A percentile compares a stretch with the other conserved stretches of the same genome.
Conservation (phyloP, 2,329 filamentous ascomycete species). For the Talaromyces sp. region DNA sequence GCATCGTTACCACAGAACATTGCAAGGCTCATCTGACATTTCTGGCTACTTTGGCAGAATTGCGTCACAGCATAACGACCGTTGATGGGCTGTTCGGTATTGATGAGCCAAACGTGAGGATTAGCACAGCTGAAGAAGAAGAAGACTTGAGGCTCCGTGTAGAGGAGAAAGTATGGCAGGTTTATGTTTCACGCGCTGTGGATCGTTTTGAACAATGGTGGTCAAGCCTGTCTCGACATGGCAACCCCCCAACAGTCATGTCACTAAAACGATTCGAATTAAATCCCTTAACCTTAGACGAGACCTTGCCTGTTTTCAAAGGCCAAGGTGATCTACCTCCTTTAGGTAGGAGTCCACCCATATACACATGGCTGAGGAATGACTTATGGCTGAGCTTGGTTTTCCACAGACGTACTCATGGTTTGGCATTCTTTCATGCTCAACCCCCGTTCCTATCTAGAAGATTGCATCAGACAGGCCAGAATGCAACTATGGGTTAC, state of each 20-base stretch:
- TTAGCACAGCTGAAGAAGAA: not conserved
- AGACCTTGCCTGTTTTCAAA: not conserved
- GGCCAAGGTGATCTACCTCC: not conserved
- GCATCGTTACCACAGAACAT: too few relatives aligned
- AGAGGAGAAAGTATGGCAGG: constrained; percentile 6
- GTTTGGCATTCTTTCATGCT: constrained; percentile 75
- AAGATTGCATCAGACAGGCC: constrained; percentile 62
- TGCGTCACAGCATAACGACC: constrained; percentile 32
- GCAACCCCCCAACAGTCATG: not conserved
- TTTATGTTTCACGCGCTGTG: constrained; percentile 11
- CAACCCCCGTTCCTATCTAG: constrained; percentile 66
- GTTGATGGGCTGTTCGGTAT: constrained; percentile 61
- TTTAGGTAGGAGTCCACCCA: not conserved
- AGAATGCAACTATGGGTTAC: constrained; percentile 55
- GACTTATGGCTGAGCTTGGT: not conserved
- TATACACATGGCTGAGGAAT: not conserved
- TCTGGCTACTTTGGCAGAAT: not conserved
- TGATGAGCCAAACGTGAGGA: not conserved
- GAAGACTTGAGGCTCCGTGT: not conserved
- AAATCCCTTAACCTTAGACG: not conserved
- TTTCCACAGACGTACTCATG: constrained; percentile 64
- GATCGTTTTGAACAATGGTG: constrained; percentile 11
- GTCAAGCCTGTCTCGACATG: not conserved
- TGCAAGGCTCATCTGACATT: not conserved
- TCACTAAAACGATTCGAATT: not conserved